Base-by-base conservation (phyloP, 768 basidiomycete species). In the Phaeotremella skinneri region DNA sequence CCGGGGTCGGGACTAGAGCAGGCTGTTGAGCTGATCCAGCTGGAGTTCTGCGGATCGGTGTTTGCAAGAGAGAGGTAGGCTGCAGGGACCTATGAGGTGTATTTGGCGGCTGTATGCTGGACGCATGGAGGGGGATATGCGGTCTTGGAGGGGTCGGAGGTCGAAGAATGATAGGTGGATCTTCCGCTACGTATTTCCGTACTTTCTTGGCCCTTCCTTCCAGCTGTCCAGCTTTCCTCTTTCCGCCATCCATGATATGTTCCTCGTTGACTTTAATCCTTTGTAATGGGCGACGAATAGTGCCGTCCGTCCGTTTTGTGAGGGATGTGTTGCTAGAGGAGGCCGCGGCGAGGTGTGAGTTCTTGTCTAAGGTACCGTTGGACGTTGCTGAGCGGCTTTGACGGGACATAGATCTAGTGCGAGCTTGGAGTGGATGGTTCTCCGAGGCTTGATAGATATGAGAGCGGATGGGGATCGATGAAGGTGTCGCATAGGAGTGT, bases 101-200 rank as follows among this genome's bases (percentile, higher is more conserved):
- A 30, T 4, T 4, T 31, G 27, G 34, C 31, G 52, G 31, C 20
- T 54, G 32, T 5, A 49, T 25, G 30, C 50, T 32, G 32, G 51
- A 27, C 27, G 50, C 32, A 50, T 55, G 34, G 39, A 51, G 34
- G 13, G 49, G 26, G 42, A 56, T 55, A 43, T 61, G 59, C 30
- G 59, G 54, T 55, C 59, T 13, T 3, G 59, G 59, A 7, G 59
- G 59, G 3, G 59, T 61, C 5, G 58, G 58, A 4, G 58, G 55
- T 27, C 55, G 43, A 34, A 42, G 39, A n/a, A 47, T 31, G 23
- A 48, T 23, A 6, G 42, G 4, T 27, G 4, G n/a, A 9, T 53
- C 21, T 13, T 26, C 14, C 25, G 41, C 53, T 11, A 27, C 41
- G 5, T 34, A 7, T 31, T 55, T 21, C 4, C 11, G n/a, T 9